Evolutionary conservation across 306 rosid genomes (phyloP).

Genomic region (Adenanthera pavonina): DNA sequence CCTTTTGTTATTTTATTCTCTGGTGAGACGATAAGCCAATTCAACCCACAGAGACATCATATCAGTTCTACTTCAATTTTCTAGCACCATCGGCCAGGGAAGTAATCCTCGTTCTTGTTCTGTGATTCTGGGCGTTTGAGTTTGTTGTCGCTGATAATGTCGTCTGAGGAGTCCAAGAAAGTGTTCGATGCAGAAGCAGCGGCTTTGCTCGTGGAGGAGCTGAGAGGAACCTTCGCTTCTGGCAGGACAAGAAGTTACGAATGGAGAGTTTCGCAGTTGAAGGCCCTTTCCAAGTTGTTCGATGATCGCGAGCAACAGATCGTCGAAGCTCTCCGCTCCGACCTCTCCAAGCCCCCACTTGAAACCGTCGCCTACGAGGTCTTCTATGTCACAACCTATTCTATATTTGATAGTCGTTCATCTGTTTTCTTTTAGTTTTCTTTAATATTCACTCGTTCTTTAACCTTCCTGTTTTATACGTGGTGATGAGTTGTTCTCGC

Average conservation of each 20-base stretch:
- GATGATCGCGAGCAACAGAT: constrained; percentile 28
- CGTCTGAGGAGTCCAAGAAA: constrained; percentile 8
- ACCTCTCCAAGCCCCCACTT: constrained; percentile 63
- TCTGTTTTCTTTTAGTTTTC: not conserved
- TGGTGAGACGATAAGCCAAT: not conserved
- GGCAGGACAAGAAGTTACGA: constrained; percentile 45
- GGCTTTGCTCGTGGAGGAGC: constrained; percentile 34
- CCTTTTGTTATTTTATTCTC: not conserved
- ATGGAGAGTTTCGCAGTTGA: constrained; percentile 51
- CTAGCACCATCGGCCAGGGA: not conserved
- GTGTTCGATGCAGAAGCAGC: constrained; percentile 33
- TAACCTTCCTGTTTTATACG: not conserved
- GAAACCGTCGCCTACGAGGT: constrained; percentile 78
- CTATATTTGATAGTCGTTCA: not conserved
- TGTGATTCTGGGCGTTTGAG: constrained; percentile 9
- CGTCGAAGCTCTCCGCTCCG: constrained; percentile 45
- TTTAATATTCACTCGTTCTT: not conserved
- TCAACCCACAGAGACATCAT: not conserved
- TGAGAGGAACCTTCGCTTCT: constrained; percentile 32
- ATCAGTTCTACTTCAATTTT: not conserved
- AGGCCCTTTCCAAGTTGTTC: constrained; percentile 18
- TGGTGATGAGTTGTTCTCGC: not conserved
- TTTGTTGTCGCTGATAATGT: constrained; percentile 9
- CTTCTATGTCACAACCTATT: not conserved
- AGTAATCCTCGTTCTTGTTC: not conserved